Percentiles rank a stretch among this genome's conserved stretches.
Conservation (phyloP, 176 grass and related monocot species). For the Avena eriantha region DNA sequence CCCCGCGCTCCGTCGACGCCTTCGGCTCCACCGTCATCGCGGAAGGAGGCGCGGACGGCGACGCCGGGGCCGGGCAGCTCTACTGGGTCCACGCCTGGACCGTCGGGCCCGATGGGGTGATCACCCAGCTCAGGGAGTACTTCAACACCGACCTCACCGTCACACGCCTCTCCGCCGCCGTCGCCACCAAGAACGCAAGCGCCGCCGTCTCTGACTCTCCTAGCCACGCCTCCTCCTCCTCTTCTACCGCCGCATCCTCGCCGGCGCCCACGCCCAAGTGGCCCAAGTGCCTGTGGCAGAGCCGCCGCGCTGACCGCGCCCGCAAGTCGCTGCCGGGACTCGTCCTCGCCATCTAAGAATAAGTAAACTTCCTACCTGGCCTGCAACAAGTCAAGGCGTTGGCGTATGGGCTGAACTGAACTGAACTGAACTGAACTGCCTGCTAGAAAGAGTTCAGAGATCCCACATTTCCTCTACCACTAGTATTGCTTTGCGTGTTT, state of each 20-base stretch:
- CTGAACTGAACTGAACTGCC: conserved; percentile 7
- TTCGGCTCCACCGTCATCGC: conserved; percentile 80
- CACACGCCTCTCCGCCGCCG: conserved; percentile 54
- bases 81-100: conserved; percentile 97
- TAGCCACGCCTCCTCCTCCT: conserved; percentile 2
- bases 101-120: conserved; percentile 68
- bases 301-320: conserved; percentile 46
- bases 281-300: conserved; percentile 65
- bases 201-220: conserved; percentile 12
- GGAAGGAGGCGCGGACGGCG: conserved; percentile 47
- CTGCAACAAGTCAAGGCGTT: background rate
- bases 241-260: background rate
- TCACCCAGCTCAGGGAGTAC: conserved; percentile 87
- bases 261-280: background rate
- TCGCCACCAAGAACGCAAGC: conserved; percentile 21
- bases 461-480: background rate
- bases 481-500: conserved; percentile 13
- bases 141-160: conserved; percentile 87
- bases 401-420: conserved; percentile 14
- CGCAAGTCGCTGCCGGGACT: conserved; percentile 75
- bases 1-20: conserved; percentile 52
- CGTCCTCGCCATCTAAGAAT: conserved; percentile 77
- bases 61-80: conserved; percentile 3
- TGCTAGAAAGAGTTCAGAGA: background rate
- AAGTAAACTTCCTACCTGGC: background rate